These are phyloP conservation scores for Phytopythium cucurbitacearum DNA, from an alignment of 352 stramenopile species.

Conservation along the genomic window DNA sequence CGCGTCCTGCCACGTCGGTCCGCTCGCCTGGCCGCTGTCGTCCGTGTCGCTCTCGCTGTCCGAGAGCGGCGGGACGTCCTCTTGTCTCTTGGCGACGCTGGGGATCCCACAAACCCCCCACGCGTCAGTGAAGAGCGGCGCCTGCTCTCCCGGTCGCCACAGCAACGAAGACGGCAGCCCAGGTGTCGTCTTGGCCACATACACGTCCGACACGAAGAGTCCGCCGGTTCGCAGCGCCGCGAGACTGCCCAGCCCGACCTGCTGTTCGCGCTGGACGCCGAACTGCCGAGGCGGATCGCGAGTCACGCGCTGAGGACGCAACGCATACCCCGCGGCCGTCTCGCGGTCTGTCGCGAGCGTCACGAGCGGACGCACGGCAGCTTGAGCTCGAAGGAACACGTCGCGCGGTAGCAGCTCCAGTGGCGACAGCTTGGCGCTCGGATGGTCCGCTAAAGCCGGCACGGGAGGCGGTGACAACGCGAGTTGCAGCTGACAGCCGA, in stretches of 20 bases:
- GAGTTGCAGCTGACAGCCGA: background rate
- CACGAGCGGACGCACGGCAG: constrained; percentile 45
- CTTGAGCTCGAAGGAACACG: constrained; percentile 45
- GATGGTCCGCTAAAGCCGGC: background rate
- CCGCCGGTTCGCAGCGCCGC: constrained; percentile 12
- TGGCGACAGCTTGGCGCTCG: constrained; percentile 16
- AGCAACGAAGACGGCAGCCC: constrained; percentile 5
- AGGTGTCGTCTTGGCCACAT: constrained; percentile 9
- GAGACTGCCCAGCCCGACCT: constrained; percentile 39
- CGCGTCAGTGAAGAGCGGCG: constrained; percentile 23
- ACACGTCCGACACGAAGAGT: constrained; percentile 21
- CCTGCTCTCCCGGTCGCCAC: background rate
- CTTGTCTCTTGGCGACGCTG: constrained; percentile 17
- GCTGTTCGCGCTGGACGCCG: constrained; percentile 21
- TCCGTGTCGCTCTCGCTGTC: constrained; percentile 79
- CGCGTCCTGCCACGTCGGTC: constrained; percentile 27
- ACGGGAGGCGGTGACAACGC: background rate
- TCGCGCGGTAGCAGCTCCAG: constrained; percentile 42
- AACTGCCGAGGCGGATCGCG: constrained; percentile 32
- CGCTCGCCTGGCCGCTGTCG: background rate
- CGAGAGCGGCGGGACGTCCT: constrained; percentile 53
- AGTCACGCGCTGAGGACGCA: constrained; percentile 51
- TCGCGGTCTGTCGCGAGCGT: constrained; percentile 31
- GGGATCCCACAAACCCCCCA: constrained; percentile 47
- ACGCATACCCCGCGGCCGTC: constrained; percentile 37